Evolutionary conservation across 768 basidiomycete species (phyloP).

Genomic region (Coprinopsis marcescibilis): DNA sequence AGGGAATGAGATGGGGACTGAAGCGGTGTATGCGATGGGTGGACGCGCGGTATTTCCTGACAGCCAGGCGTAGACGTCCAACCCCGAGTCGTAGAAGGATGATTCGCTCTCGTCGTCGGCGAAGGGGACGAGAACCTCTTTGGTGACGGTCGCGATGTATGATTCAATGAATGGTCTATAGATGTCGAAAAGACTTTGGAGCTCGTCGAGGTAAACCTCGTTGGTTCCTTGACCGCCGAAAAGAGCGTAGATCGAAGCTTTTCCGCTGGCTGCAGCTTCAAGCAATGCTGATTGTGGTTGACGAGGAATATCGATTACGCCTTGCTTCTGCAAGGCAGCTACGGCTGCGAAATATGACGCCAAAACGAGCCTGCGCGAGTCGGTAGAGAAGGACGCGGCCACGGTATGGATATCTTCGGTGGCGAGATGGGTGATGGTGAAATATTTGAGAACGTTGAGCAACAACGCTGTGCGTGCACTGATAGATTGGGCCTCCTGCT

Average conservation of each 20-base stretch:
- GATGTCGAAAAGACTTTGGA: slow-evolving; percentile 85
- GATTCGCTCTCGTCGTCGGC: slow-evolving; percentile 52
- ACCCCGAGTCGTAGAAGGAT: slow-evolving; percentile 71
- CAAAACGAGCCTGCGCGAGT: slow-evolving; percentile 71
- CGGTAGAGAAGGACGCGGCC: slow-evolving; percentile 65
- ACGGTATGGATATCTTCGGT: slow-evolving; percentile 79
- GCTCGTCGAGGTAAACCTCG: slow-evolving; percentile 96
- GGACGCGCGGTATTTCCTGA: slow-evolving; percentile 65
- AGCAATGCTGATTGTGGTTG: slow-evolving; percentile 66
- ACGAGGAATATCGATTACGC: slow-evolving; percentile 49
- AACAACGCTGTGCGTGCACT: slow-evolving; percentile 61
- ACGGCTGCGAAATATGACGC: slow-evolving; percentile 75
- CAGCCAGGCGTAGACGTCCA: slow-evolving; percentile 84
- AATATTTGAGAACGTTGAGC: slow-evolving; percentile 67
- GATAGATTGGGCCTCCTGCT: slow-evolving; percentile 47
- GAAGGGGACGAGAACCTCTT: slow-evolving; percentile 67
- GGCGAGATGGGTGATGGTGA: slow-evolving; percentile 69
- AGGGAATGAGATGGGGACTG: slow-evolving; percentile 90
- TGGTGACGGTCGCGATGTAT: slow-evolving; percentile 60
- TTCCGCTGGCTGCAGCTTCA: slow-evolving; percentile 49
- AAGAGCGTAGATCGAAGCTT: slow-evolving; percentile 80
- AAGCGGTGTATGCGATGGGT: slow-evolving; percentile 79
- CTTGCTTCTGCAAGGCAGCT: slow-evolving; percentile 56
- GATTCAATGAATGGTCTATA: slow-evolving; percentile 82
- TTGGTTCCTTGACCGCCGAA: slow-evolving; percentile 99